phyloP scores from a whole-genome alignment of 2,329 filamentous ascomycete species.

The Helotiales sp. region DNA sequence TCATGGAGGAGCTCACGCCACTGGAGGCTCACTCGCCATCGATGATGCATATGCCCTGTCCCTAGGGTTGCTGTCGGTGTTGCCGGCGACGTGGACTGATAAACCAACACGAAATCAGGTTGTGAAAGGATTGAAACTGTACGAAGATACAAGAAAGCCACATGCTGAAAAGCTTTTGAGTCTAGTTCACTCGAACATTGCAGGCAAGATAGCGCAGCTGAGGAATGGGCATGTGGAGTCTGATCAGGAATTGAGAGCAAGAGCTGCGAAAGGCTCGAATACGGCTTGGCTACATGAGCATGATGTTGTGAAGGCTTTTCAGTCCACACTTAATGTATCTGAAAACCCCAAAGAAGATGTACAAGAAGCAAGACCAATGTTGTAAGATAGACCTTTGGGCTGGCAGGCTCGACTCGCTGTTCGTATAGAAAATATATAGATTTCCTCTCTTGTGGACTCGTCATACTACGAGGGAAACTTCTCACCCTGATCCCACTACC shows the following conservation, averaged over 20 bases:
- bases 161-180: conserved; percentile 32
- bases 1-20: conserved; percentile 39
- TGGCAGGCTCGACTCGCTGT: no score
- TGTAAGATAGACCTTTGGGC: background rate
- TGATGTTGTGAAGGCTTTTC: conserved; percentile 28
- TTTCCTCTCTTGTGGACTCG: no score
- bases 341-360: background rate
- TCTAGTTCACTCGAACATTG: background rate
- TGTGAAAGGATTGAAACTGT: conserved; percentile 31
- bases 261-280: conserved; percentile 55
- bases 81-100: conserved; percentile 8
- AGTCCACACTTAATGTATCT: conserved; percentile 3
- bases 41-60: conserved; percentile 40
- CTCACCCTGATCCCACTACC: conserved; percentile 18
- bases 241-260: conserved; percentile 37
- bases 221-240: conserved; percentile 8
- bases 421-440: no score
- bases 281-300: conserved; percentile 29
- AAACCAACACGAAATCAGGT: conserved; percentile 17
- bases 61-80: conserved; percentile 18
- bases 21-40: conserved; percentile 39
- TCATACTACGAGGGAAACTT: no score
- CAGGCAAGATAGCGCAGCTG: background rate
- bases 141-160: conserved; percentile 36
- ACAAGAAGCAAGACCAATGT: background rate